Base-by-base conservation (phyloP, 2,329 filamentous ascomycete genomes). In the Cryoendolithus antarcticus region DNA sequence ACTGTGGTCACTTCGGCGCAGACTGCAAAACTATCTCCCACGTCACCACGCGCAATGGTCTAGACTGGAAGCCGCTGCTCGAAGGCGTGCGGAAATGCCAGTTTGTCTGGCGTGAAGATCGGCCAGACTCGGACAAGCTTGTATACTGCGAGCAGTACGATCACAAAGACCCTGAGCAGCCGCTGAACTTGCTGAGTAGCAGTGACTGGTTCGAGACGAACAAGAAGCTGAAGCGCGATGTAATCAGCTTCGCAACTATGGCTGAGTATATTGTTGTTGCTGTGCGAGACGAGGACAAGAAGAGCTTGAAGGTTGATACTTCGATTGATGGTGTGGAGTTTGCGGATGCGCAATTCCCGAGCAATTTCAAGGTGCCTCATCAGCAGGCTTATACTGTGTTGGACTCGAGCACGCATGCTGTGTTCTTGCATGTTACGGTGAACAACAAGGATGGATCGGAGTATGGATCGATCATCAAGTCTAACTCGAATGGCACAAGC, bases 401-500 rank as follows among this genome's bases (percentile, higher is more conserved):
- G 24, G 88, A 95, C 58, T 95, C 88, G 61, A 91, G 86, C 1
- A 94, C 86, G 1, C 89, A 96, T 60, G 83, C 91, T 1, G 74
- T 98, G 42, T 96, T 96, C 63, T 65, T 98, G 42, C 93, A 96
- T 55, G 89, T 96, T 34, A 86, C 82, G 1, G 84, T 85, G 31
- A 80, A 82, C 52, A 72, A 71, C 31, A 66, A 67, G 3, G 58
- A 68, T 37, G 80, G 76, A 11, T 75, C 73, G 37, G 75, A 82
- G 43, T 86, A 83, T 51, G 91, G 91, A 30, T 81, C 82, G 15
- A 85, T 98, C 50, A 77, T 98, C 62, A 98, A 96, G 74, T 95
- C 86, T 56, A 98, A 98, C 66, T 95, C 86, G 52, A 96, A 98
- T 56, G 91, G 91, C 39, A 98, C 91, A 1, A 91, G 83, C 1